phyloP scores from a whole-genome alignment of 148 eudicot species.

The Nyssa sinensis region DNA sequence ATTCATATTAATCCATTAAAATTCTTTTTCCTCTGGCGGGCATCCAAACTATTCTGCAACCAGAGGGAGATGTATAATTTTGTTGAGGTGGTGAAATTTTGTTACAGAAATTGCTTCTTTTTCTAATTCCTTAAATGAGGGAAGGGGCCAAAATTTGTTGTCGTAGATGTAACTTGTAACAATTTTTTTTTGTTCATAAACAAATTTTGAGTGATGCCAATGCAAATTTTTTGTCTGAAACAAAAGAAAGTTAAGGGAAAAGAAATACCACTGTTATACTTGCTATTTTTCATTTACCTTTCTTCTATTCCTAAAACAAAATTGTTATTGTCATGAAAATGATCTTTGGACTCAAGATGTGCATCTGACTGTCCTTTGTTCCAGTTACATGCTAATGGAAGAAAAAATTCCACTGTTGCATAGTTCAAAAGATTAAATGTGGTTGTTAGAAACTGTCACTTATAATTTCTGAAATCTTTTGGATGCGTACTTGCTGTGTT shows the following conservation, averaged over 20 bases:
- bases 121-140: background rate
- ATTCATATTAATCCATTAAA: background rate
- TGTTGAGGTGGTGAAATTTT: conserved; percentile 14
- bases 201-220: conserved; percentile 5
- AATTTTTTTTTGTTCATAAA: conserved; percentile 11
- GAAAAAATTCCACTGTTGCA: too few relatives aligned
- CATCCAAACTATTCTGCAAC: conserved; percentile 5
- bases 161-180: background rate
- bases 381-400: too few relatives aligned
- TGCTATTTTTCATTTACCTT: background rate
- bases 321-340: background rate
- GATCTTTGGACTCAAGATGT: background rate
- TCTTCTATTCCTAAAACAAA: too few relatives aligned
- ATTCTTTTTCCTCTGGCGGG: background rate
- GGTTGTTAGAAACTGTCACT: too few relatives aligned
- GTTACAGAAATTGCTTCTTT: background rate
- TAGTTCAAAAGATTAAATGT: too few relatives aligned
- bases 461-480: too few relatives aligned
- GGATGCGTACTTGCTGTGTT: too few relatives aligned
- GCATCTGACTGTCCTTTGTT: background rate
- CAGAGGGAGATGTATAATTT: background rate
- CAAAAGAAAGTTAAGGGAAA: background rate
- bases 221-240: background rate
- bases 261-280: background rate
- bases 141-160: background rate